Percentiles rank a stretch among this genome's conserved stretches.
These are phyloP conservation scores for Calcarisporium arbuscula DNA, from an alignment of 2,329 filamentous ascomycete species.

Conservation along the genomic window DNA sequence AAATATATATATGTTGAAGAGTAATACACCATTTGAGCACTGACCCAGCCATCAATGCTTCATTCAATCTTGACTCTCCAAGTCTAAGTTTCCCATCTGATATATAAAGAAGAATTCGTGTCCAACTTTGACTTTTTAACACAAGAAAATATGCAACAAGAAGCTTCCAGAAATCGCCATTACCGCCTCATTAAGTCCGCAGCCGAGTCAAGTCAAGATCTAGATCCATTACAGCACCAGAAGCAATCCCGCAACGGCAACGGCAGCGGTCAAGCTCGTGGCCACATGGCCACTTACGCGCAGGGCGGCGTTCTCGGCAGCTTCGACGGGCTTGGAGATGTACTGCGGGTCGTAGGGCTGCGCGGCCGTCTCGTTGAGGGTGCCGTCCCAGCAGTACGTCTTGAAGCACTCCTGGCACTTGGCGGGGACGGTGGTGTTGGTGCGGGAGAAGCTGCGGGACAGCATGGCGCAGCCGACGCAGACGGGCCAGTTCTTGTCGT, in stretches of 20 bases:
- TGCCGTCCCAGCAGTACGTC: slow-evolving; percentile 93
- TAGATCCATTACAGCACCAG: slow-evolving; percentile 1
- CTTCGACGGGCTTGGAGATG: slow-evolving; percentile 18
- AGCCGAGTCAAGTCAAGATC: too few relatives aligned
- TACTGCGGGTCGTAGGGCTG: slow-evolving; percentile 26
- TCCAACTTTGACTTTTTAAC: too few relatives aligned
- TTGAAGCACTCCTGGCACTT: slow-evolving; percentile 72
- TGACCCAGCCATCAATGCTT: too few relatives aligned
- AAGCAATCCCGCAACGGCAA: slow-evolving; percentile 15
- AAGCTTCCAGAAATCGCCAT: too few relatives aligned
- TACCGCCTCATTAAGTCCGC: too few relatives aligned
- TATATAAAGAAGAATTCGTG: too few relatives aligned
- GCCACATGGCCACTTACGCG: slow-evolving; percentile 11
- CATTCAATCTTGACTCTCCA: too few relatives aligned
- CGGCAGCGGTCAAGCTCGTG: slow-evolving; percentile 11
- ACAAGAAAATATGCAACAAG: too few relatives aligned
- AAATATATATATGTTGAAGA: too few relatives aligned
- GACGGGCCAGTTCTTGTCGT: slow-evolving; percentile 67
- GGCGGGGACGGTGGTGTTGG: slow-evolving; percentile 59
- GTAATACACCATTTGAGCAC: too few relatives aligned
- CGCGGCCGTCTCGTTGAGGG: slow-evolving; percentile 27
- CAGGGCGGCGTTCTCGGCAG: slow-evolving; percentile 15
- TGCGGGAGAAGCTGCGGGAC: slow-evolving; percentile 66
- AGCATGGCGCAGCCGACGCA: slow-evolving; percentile 89
- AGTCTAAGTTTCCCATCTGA: too few relatives aligned